These are phyloP conservation scores for Colletotrichum lini DNA, from an alignment of 2,329 filamentous ascomycete genomes.

Conservation along the genomic window DNA sequence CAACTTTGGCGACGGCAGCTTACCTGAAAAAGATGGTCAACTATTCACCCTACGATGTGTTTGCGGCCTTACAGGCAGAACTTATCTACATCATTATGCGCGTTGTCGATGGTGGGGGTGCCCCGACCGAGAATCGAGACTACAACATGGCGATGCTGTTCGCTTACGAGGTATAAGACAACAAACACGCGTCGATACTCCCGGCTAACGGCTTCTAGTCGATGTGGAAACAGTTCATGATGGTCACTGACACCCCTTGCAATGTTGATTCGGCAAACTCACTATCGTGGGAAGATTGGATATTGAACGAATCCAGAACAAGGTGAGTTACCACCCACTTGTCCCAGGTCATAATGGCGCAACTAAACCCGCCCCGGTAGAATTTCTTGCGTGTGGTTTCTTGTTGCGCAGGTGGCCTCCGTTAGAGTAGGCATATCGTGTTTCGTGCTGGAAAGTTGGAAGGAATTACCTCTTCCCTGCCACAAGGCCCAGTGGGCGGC, in stretches of 20 bases:
- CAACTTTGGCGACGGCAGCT: not conserved
- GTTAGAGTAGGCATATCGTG: slow-evolving; percentile 20
- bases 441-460: slow-evolving; percentile 26
- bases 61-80: slow-evolving; percentile 35
- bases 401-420: slow-evolving; percentile 30
- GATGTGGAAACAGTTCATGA: slow-evolving; percentile 18
- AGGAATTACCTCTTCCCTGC: slow-evolving; percentile 19
- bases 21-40: slow-evolving; percentile 1
- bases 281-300: slow-evolving; percentile 29
- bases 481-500: slow-evolving; percentile 30
- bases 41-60: slow-evolving; percentile 6
- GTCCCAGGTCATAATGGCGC: too few species aligned
- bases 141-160: slow-evolving; percentile 31
- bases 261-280: not conserved
- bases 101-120: slow-evolving; percentile 20
- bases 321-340: slow-evolving; percentile 1
- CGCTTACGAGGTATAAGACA: slow-evolving; percentile 19
- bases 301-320: slow-evolving; percentile 25
- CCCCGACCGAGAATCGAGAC: not conserved
- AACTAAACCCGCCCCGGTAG: not conserved
- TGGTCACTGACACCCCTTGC: not conserved
- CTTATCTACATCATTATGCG: slow-evolving; percentile 40
- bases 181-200: not conserved
- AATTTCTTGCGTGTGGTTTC: slow-evolving; percentile 29
- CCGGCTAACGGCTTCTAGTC: not conserved